Conservation (phyloP, 2,329 filamentous ascomycete species). For the Akanthomyces muscarius region DNA sequence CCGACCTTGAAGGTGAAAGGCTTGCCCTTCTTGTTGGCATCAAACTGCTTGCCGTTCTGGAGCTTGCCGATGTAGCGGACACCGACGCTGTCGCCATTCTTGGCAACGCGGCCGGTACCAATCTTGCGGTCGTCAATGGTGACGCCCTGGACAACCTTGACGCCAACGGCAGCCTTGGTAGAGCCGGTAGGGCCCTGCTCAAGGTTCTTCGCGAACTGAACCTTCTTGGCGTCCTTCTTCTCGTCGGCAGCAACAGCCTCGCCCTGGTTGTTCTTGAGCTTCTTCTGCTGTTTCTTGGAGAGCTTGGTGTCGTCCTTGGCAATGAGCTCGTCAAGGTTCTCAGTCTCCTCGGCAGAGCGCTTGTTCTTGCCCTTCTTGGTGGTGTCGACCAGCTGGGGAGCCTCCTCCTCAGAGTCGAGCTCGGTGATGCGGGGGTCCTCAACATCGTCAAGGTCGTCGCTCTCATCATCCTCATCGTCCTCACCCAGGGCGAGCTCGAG, state of each 20-base stretch:
- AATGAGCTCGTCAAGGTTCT: conserved; percentile 79
- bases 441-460: conserved; percentile 73
- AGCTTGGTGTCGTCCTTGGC: conserved; percentile 74
- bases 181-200: conserved; percentile 90
- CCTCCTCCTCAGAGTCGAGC: conserved; percentile 73
- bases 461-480: conserved; percentile 68
- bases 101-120: conserved; percentile 77
- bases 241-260: conserved; percentile 67
- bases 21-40: conserved; percentile 98
- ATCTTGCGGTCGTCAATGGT: conserved; percentile 94
- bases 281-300: conserved; percentile 97
- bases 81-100: conserved; percentile 84
- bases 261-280: conserved; percentile 97
- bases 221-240: conserved; percentile 78
- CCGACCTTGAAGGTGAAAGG: conserved; percentile 96
- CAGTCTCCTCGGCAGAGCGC: conserved; percentile 78
- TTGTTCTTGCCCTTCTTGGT: conserved; percentile 83
- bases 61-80: conserved; percentile 99
- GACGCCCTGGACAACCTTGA: conserved; percentile 82
- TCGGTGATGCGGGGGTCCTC: conserved; percentile 80
- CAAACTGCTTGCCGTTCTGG: conserved; percentile 89
- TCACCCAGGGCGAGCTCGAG: conserved; percentile 69
- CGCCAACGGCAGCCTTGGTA: conserved; percentile 54
- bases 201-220: conserved; percentile 98
- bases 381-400: conserved; percentile 53